Conservation (phyloP, 768 basidiomycete genomes). For the Panaeolus papilionaceus region DNA sequence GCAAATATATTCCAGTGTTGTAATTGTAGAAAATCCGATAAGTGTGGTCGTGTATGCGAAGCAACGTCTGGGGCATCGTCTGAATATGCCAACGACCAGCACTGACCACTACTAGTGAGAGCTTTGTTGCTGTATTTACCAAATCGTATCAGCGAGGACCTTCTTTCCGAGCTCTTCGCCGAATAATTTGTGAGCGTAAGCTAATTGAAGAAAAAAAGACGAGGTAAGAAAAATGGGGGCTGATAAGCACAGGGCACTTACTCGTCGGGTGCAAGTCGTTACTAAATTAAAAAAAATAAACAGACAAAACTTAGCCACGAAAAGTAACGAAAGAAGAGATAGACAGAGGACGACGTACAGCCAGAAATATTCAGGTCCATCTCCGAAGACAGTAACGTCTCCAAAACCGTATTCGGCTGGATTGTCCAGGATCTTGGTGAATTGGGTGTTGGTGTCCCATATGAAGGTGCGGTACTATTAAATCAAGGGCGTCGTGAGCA, state of each 20-base stretch:
- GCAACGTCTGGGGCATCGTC: too few relatives aligned
- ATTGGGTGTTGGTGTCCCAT: not conserved
- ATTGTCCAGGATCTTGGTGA: not conserved
- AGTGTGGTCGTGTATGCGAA: too few relatives aligned
- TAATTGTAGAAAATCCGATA: too few relatives aligned
- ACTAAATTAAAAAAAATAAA: not conserved
- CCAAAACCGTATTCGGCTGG: not conserved
- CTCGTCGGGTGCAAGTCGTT: constrained; percentile 3
- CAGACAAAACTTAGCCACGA: too few relatives aligned
- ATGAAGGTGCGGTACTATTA: not conserved
- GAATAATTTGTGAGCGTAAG: not conserved
- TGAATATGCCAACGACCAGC: too few relatives aligned
- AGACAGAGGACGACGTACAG: not conserved
- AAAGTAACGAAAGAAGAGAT: too few relatives aligned
- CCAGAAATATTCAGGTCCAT: constrained; percentile 8
- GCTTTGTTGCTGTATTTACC: not conserved
- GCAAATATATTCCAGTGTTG: too few relatives aligned
- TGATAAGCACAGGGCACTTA: too few relatives aligned
- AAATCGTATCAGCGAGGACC: not conserved
- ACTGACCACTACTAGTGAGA: too few relatives aligned
- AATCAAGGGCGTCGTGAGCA: constrained; percentile 20
- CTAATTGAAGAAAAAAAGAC: not conserved
- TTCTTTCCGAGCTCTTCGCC: not conserved
- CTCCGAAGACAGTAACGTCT: not conserved
- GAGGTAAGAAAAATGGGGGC: too few relatives aligned